Evolutionary conservation across 306 rosid genomes (phyloP).

Genomic region (Quercus glauca): DNA sequence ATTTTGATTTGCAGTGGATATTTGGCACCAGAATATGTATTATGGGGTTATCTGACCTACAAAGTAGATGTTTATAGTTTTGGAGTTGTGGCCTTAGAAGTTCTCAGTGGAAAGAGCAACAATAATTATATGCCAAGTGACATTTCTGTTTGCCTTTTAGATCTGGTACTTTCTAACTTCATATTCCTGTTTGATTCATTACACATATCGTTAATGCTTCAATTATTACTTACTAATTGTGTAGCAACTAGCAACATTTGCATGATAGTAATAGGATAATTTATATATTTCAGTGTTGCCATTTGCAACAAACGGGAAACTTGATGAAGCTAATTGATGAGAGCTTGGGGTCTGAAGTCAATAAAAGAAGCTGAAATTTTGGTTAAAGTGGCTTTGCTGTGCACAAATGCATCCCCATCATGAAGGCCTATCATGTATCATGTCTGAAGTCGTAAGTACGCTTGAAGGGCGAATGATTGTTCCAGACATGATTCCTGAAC

Average conservation of each 20-base stretch:
- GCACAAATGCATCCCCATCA: conserved; percentile 60
- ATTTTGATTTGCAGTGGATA: conserved; percentile 53
- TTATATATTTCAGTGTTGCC: conserved; percentile 56
- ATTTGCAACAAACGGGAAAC: conserved; percentile 43
- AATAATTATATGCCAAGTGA: conserved; percentile 46
- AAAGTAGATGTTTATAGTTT: conserved; percentile 82
- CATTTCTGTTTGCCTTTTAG: conserved; percentile 59
- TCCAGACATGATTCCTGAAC: conserved; percentile 49
- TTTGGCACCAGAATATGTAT: conserved; percentile 79
- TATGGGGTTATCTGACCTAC: conserved; percentile 63
- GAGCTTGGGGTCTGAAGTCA: conserved; percentile 36
- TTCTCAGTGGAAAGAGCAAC: conserved; percentile 60
- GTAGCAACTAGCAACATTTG: background rate
- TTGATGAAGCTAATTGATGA: conserved; percentile 56
- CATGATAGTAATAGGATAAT: background rate
- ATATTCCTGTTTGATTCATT: background rate
- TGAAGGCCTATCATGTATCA: conserved; percentile 66
- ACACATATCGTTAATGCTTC: background rate
- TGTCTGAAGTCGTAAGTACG: conserved; percentile 71
- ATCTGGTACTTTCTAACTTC: conserved; percentile 40
- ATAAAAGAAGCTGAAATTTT: conserved; percentile 50
- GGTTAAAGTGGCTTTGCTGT: conserved; percentile 55
- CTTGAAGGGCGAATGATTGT: conserved; percentile 51
- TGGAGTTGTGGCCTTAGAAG: conserved; percentile 69
- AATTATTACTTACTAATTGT: background rate